Conservation (phyloP, 2,329 filamentous ascomycete species). For the Xylaria sp. region DNA sequence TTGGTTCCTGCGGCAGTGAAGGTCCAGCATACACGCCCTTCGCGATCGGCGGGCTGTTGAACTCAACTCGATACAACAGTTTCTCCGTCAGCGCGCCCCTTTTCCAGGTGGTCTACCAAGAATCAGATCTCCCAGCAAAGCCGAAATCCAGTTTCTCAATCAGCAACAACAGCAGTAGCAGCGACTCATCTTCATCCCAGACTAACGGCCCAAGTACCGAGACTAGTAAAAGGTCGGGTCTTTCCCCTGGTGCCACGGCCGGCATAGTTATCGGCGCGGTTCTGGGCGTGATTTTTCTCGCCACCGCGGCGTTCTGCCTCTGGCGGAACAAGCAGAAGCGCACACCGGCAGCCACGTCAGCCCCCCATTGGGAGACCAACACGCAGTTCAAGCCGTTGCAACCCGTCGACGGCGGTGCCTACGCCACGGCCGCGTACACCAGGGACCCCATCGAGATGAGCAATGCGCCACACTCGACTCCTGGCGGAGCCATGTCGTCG, state of each 20-base stretch:
- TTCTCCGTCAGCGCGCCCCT: constrained; percentile 13
- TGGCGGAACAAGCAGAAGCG: constrained; percentile 1
- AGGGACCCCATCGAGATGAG: background rate
- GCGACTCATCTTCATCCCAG: background rate
- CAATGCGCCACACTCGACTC: background rate
- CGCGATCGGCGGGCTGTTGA: constrained; percentile 1
- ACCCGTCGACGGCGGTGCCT: too few relatives aligned
- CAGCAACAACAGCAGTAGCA: background rate
- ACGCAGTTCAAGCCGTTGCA: background rate
- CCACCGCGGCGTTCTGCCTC: constrained; percentile 4
- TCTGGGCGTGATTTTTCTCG: constrained; percentile 1
- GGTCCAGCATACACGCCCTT: constrained; percentile 12
- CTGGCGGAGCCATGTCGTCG: background rate
- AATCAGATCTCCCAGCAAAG: constrained; percentile 4
- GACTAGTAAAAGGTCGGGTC: background rate
- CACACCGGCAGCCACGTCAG: background rate
- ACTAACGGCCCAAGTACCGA: background rate
- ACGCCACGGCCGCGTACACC: too few relatives aligned
- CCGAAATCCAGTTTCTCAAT: background rate
- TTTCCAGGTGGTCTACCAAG: constrained; percentile 9
- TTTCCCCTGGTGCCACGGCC: constrained; percentile 4
- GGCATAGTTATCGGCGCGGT: constrained; percentile 8
- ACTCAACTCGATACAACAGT: background rate
- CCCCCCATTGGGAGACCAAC: background rate
- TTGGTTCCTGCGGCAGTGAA: constrained; percentile 10